phyloP scores from a whole-genome alignment of 169 alveolate genomes.

The Eimeria falciformis region DNA sequence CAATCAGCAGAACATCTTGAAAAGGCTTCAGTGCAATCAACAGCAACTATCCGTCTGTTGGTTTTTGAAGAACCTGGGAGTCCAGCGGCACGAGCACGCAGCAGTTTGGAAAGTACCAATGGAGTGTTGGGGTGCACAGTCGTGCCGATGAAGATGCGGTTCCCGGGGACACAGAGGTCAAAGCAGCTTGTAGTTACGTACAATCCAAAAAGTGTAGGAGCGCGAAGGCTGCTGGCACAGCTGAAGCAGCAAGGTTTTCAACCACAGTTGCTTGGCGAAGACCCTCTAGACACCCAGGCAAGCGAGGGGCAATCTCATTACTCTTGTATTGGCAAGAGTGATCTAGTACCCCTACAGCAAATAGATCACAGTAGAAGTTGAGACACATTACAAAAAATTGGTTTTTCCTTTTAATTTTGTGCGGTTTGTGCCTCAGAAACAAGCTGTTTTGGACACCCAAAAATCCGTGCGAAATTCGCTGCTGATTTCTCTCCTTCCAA shows the following conservation, averaged over 20 bases:
- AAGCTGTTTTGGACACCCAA: constrained; percentile 30
- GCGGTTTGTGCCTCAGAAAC: constrained; percentile 37
- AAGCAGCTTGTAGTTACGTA: constrained; percentile 43
- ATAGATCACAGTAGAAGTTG: no score
- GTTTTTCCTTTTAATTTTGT: background rate
- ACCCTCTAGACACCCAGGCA: constrained; percentile 54
- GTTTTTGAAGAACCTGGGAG: background rate
- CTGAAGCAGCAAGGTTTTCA: constrained; percentile 14
- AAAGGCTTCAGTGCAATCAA: background rate
- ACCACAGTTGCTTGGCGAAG: constrained; percentile 19
- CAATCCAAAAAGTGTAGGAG: constrained; percentile 58
- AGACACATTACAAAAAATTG: no score
- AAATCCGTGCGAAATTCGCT: background rate
- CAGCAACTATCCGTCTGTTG: constrained; percentile 29
- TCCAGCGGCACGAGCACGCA: constrained; percentile 35
- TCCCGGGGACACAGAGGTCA: background rate
- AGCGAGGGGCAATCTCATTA: background rate
- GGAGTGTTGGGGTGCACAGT: constrained; percentile 54
- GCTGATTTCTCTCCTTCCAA: background rate
- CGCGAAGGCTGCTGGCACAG: constrained; percentile 24
- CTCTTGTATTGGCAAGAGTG: no score
- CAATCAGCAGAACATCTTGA: background rate
- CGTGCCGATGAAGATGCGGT: background rate
- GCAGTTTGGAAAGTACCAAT: constrained; percentile 24
- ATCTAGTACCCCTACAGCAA: no score